These are phyloP conservation scores for Fusarium sp. DNA, from an alignment of 2,329 filamentous ascomycete species.

Conservation along the genomic window DNA sequence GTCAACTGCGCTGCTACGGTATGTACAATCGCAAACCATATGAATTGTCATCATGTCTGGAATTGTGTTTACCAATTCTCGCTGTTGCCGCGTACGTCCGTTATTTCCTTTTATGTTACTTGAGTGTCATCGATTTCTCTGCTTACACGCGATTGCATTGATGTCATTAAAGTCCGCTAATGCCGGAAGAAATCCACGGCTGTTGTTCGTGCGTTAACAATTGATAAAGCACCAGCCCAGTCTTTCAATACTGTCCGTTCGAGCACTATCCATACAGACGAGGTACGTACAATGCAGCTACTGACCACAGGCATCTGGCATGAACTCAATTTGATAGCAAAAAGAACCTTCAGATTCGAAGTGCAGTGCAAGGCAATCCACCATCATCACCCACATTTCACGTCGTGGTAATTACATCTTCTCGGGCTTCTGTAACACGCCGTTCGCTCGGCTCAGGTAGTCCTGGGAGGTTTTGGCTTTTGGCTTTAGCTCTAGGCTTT, in stretches of 20 bases:
- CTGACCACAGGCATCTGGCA: conserved; percentile 2
- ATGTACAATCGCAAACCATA: neutral
- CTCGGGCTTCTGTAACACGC: conserved; percentile 21
- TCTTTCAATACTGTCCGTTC: conserved; percentile 24
- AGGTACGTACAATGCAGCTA: neutral
- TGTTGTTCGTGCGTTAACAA: conserved; percentile 22
- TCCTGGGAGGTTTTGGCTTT: conserved; percentile 9
- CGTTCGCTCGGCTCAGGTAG: conserved; percentile 27
- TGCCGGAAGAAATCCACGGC: conserved; percentile 22
- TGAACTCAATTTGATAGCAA: neutral
- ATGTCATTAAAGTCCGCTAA: conserved; percentile 35
- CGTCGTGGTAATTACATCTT: conserved; percentile 1
- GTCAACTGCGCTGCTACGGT: neutral
- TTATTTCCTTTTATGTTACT: conserved; percentile 20
- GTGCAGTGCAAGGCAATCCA: conserved; percentile 15
- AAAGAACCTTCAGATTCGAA: conserved; percentile 18
- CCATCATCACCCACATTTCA: conserved; percentile 17
- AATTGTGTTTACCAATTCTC: conserved; percentile 20
- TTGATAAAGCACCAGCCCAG: conserved; percentile 35
- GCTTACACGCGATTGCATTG: conserved; percentile 26
- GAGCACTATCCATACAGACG: conserved; percentile 7
- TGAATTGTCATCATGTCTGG: neutral
- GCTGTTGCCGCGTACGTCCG: conserved; percentile 27
- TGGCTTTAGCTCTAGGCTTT: neutral
- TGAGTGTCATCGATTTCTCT: conserved; percentile 28